Evolutionary conservation across 495 filamentous ascomycete species (phyloP).

Genomic region (Neurospora sp.): DNA sequence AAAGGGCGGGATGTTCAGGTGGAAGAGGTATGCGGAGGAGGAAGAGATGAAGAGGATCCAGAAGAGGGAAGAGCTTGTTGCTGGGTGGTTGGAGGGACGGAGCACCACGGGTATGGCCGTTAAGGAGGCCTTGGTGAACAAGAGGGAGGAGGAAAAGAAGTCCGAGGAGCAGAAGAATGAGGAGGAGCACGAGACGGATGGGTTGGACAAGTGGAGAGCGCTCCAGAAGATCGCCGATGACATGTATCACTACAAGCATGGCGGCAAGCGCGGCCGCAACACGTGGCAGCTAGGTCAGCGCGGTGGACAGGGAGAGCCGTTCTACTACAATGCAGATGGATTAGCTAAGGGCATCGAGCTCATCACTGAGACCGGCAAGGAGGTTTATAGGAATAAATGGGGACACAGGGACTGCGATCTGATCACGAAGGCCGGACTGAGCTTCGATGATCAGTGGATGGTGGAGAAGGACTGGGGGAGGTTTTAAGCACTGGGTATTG

Average conservation of each 20-base stretch:
- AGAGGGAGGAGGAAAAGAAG: not conserved
- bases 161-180: not conserved
- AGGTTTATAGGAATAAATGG: conserved; percentile 46
- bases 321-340: conserved; percentile 43
- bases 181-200: not conserved
- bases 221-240: conserved; percentile 2
- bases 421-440: conserved; percentile 25
- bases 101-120: not conserved
- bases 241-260: conserved; percentile 35
- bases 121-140: not conserved
- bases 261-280: conserved; percentile 35
- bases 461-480: conserved; percentile 31
- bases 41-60: conserved; percentile 14
- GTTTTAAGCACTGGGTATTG: not conserved
- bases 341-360: conserved; percentile 42
- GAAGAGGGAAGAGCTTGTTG: not conserved
- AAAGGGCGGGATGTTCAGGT: not conserved
- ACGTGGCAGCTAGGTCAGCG: conserved; percentile 49
- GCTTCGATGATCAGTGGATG: conserved; percentile 40
- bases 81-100: not conserved
- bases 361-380: conserved; percentile 41
- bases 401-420: conserved; percentile 44
- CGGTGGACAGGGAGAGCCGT: conserved; percentile 51
- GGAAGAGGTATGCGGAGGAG: conserved; percentile 6
- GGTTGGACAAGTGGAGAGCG: not conserved